These are phyloP conservation scores for Pelargonium citronellum DNA, from an alignment of 441 rosid genomes.

Conservation along the genomic window DNA sequence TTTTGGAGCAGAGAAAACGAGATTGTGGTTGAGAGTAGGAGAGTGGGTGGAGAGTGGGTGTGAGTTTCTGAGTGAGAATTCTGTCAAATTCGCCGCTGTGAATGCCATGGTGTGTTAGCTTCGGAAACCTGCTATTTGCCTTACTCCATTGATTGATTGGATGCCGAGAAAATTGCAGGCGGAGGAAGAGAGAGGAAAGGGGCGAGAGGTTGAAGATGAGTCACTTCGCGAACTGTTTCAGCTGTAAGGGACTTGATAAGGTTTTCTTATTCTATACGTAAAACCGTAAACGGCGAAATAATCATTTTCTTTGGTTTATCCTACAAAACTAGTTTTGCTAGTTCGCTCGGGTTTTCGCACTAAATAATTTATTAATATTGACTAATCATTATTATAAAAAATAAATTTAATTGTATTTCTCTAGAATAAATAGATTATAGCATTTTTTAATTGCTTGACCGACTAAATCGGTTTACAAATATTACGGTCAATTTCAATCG, in stretches of 20 bases:
- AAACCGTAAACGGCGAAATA: too few relatives aligned
- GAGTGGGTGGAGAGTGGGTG: constrained; percentile 30
- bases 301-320: too few relatives aligned
- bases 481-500: too few relatives aligned
- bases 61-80: constrained; percentile 58
- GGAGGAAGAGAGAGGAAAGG: constrained; percentile 20
- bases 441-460: too few relatives aligned
- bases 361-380: too few relatives aligned
- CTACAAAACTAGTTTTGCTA: too few relatives aligned
- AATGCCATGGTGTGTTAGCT: constrained; percentile 40
- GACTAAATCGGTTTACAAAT: too few relatives aligned
- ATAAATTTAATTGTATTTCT: too few relatives aligned
- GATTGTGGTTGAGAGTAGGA: constrained; percentile 26
- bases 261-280: too few relatives aligned
- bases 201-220: background rate
- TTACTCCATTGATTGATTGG: constrained; percentile 24
- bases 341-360: too few relatives aligned
- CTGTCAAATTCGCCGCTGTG: constrained; percentile 47
- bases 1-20: constrained; percentile 34
- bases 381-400: too few relatives aligned
- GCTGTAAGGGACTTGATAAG: constrained; percentile 14
- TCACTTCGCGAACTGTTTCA: background rate
- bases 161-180: constrained; percentile 20
- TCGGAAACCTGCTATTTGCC: background rate
- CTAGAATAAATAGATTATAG: too few relatives aligned